Evolutionary conservation across 495 filamentous ascomycete species (phyloP).

Genomic region (Neurospora intermedia): DNA sequence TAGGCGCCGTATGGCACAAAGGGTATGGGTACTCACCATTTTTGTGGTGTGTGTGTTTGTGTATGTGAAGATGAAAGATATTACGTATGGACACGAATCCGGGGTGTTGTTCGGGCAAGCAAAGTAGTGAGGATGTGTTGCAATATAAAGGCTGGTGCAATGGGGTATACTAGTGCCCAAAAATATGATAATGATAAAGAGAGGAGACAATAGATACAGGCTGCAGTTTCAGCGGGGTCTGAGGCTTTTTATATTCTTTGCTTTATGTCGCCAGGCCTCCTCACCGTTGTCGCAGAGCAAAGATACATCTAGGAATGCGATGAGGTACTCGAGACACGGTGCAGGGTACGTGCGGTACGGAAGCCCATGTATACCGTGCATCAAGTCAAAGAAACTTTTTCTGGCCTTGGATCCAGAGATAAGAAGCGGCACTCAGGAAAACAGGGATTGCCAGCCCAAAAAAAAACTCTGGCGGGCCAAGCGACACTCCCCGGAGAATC

Average conservation of each 20-base stretch:
- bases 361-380: not conserved
- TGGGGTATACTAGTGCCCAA: slow-evolving; percentile 1
- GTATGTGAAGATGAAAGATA: slow-evolving; percentile 1
- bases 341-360: not conserved
- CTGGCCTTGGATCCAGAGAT: not conserved
- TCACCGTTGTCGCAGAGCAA: not conserved
- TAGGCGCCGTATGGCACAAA: not conserved
- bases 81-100: not conserved
- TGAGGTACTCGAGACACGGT: not conserved
- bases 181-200: not conserved
- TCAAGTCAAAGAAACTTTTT: not conserved
- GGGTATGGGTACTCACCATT: slow-evolving; percentile 3
- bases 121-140: slow-evolving; percentile 1
- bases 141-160: slow-evolving; percentile 2
- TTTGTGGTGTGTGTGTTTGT: not conserved
- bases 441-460: not conserved
- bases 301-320: not conserved
- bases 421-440: not conserved
- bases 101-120: slow-evolving; percentile 1
- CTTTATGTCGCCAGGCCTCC: slow-evolving; percentile 1
- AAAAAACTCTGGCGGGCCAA: not conserved
- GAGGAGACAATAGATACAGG: not conserved
- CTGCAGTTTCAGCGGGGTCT: slow-evolving; percentile 4
- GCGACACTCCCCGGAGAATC: not conserved
- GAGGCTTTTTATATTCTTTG: slow-evolving; percentile 12